Conservation (phyloP, 768 basidiomycete genomes). For the Podaxis pistillaris region DNA sequence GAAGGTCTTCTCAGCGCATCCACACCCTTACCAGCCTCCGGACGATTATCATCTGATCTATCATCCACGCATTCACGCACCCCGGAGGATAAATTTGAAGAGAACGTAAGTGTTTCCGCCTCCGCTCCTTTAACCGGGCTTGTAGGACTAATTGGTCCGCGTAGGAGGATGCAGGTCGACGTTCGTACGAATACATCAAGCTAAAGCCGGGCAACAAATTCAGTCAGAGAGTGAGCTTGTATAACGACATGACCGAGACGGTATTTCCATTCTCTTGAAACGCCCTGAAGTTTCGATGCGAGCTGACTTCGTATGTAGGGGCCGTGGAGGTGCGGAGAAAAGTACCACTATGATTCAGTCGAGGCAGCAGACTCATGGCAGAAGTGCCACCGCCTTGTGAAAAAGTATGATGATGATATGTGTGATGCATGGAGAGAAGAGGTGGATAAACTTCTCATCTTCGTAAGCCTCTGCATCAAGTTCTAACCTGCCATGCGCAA, state of each 20-base stretch:
- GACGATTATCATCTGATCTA: not conserved
- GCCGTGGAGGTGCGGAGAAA: conserved; percentile 21
- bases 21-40: not conserved
- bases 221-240: not conserved
- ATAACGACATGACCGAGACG: not conserved
- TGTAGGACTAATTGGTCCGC: not conserved
- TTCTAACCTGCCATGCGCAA: not conserved
- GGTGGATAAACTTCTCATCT: conserved; percentile 30
- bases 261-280: not conserved
- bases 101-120: not conserved
- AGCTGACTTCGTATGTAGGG: not conserved
- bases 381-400: conserved; percentile 21
- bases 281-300: not conserved
- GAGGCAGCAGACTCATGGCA: conserved; percentile 26
- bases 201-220: not conserved
- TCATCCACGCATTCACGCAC: not conserved
- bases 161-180: not conserved
- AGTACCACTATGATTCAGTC: conserved; percentile 18
- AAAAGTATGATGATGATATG: conserved; percentile 28
- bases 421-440: conserved; percentile 30
- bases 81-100: not conserved
- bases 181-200: not conserved
- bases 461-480: conserved; percentile 21
- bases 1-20: not conserved
- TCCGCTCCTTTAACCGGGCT: too few relatives aligned